A percentile compares a stretch with the other conserved stretches of the same genome.
phyloP scores from a whole-genome alignment of 1,139 yeast genomes.

The Nematodospora anomalae region DNA sequence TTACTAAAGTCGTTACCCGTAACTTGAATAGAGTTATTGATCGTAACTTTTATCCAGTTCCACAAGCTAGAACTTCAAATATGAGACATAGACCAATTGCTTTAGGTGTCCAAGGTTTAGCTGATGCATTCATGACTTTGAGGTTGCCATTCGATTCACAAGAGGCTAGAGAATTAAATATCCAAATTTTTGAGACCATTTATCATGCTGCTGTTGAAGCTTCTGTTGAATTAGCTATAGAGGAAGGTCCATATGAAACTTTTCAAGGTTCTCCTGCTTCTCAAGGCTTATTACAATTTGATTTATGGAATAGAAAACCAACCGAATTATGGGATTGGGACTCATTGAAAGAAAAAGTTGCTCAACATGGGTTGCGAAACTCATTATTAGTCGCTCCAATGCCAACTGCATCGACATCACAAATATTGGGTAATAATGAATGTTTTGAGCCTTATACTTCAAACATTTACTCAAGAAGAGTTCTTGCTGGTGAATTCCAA shows the following conservation, averaged over 20 bases:
- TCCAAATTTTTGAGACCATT: constrained; percentile 60
- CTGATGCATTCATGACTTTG: constrained; percentile 57
- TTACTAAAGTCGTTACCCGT: constrained; percentile 52
- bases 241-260: constrained; percentile 49
- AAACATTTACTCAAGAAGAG: constrained; percentile 59
- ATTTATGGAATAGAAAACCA: constrained; percentile 59
- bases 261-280: constrained; percentile 62
- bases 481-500: constrained; percentile 61
- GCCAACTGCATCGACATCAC: constrained; percentile 68
- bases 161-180: constrained; percentile 55
- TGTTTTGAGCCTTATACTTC: constrained; percentile 66
- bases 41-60: constrained; percentile 56
- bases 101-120: constrained; percentile 63
- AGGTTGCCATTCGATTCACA: constrained; percentile 59
- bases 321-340: constrained; percentile 62
- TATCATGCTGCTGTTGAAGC: constrained; percentile 61
- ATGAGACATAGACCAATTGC: constrained; percentile 62
- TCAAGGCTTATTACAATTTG: constrained; percentile 55
- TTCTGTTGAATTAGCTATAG: constrained; percentile 51
- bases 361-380: constrained; percentile 52
- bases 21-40: constrained; percentile 59
- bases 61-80: constrained; percentile 52
- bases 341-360: constrained; percentile 43
- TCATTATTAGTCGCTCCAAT: constrained; percentile 63
- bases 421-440: constrained; percentile 60